Conservation (phyloP, 208 protist species). For the Wallacemonas sp. region DNA sequence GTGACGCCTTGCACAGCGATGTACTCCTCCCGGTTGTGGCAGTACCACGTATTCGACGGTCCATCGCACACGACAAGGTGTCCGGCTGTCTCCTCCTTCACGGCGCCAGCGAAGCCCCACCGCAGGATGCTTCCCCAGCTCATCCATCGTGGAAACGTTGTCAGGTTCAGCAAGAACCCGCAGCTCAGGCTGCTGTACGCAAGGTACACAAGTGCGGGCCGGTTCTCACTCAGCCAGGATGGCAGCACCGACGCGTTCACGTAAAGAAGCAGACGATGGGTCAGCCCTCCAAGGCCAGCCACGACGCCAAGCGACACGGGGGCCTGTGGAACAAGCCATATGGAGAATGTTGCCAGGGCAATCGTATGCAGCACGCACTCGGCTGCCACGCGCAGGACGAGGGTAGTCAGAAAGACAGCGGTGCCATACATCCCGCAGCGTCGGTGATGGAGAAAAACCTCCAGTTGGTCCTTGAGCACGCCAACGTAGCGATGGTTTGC, state of each 20-base stretch:
- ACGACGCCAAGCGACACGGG: conserved; percentile 34
- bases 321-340: conserved; percentile 38
- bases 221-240: conserved; percentile 20
- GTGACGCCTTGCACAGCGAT: conserved; percentile 42
- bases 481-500: conserved; percentile 40
- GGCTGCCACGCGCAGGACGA: conserved; percentile 35
- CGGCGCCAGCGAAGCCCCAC: conserved; percentile 60
- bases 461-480: conserved; percentile 32
- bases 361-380: conserved; percentile 36
- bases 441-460: conserved; percentile 44
- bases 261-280: conserved; percentile 50
- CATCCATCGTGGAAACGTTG: conserved; percentile 34
- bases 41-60: conserved; percentile 61
- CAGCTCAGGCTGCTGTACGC: conserved; percentile 57
- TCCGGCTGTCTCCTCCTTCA: conserved; percentile 44
- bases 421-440: conserved; percentile 51
- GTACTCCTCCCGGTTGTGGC: conserved; percentile 61
- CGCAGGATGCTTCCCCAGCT: conserved; percentile 46
- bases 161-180: conserved; percentile 68
- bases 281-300: conserved; percentile 41
- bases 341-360: conserved; percentile 43
- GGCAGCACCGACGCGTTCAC: conserved; percentile 32
- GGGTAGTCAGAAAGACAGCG: conserved; percentile 35
- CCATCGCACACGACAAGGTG: conserved; percentile 59
- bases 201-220: conserved; percentile 33